phyloP scores from a whole-genome alignment of 441 rosid species.

The Erysimum cheiri region DNA sequence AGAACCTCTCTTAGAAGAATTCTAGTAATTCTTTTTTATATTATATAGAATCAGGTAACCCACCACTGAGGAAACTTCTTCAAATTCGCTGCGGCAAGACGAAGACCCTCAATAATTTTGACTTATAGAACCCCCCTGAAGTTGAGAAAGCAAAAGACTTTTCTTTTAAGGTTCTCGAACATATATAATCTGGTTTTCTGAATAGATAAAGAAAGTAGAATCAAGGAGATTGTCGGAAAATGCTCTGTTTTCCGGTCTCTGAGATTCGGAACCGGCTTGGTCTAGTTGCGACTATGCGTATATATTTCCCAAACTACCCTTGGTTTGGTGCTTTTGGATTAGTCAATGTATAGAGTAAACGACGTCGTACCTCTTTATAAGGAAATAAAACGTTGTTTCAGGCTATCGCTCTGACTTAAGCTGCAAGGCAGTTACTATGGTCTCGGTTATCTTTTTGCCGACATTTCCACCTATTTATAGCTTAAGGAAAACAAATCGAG shows the following conservation, averaged over 20 bases:
- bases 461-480: too few relatives aligned
- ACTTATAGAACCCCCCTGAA: not conserved
- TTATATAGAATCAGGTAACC: slow-evolving; percentile 1
- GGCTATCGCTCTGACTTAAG: not conserved
- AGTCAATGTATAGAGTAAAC: not conserved
- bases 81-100: not conserved
- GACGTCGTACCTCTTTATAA: not conserved
- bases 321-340: slow-evolving; percentile 9
- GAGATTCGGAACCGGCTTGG: too few relatives aligned
- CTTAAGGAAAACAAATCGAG: not conserved
- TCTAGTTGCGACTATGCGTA: not conserved
- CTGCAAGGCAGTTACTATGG: too few relatives aligned
- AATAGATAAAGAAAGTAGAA: not conserved
- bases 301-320: not conserved
- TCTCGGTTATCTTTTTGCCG: too few relatives aligned
- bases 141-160: not conserved
- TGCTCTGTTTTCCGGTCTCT: not conserved
- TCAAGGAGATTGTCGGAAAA: not conserved
- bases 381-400: too few relatives aligned
- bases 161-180: not conserved
- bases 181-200: not conserved
- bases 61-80: not conserved
- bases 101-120: not conserved
- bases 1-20: slow-evolving; percentile 19
- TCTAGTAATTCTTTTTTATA: not conserved